Conservation (phyloP, 352 stramenopile genomes). For the Thraustotheca clavata region DNA sequence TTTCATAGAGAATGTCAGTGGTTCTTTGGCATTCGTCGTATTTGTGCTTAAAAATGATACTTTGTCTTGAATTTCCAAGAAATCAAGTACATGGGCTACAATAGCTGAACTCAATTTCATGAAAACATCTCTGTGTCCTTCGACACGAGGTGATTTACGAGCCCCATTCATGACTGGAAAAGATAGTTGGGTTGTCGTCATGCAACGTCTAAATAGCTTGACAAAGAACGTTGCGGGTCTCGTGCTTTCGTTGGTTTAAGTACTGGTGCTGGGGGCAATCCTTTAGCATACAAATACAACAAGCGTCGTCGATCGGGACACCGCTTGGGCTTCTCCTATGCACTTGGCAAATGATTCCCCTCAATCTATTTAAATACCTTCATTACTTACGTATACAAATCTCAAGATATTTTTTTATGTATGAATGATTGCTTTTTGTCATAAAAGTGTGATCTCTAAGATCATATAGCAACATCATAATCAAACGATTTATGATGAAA, state of each 20-base stretch:
- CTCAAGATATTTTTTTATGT: too few relatives aligned
- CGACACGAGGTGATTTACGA: neutral
- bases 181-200: neutral
- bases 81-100: slow-evolving; percentile 50
- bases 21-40: slow-evolving; percentile 30
- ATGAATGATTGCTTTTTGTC: too few relatives aligned
- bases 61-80: slow-evolving; percentile 44
- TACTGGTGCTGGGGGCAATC: slow-evolving; percentile 86
- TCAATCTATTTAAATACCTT: too few relatives aligned
- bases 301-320: too few relatives aligned
- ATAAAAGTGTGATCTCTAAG: too few relatives aligned
- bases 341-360: too few relatives aligned
- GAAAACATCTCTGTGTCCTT: neutral
- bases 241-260: slow-evolving; percentile 82
- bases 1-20: slow-evolving; percentile 31
- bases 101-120: slow-evolving; percentile 26
- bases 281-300: slow-evolving; percentile 57
- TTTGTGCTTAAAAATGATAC: slow-evolving; percentile 43
- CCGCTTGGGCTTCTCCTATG: too few relatives aligned
- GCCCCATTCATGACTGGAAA: neutral
- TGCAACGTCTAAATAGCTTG: slow-evolving; percentile 37
- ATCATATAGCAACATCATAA: too few relatives aligned
- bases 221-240: slow-evolving; percentile 69
- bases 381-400: too few relatives aligned
- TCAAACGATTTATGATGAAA: too few relatives aligned